Percentiles rank a stretch among this genome's conserved stretches.
Evolutionary conservation across 1,284 basidiomycete genomes (phyloP).

Genomic region (Pseudozyma pruni): DNA sequence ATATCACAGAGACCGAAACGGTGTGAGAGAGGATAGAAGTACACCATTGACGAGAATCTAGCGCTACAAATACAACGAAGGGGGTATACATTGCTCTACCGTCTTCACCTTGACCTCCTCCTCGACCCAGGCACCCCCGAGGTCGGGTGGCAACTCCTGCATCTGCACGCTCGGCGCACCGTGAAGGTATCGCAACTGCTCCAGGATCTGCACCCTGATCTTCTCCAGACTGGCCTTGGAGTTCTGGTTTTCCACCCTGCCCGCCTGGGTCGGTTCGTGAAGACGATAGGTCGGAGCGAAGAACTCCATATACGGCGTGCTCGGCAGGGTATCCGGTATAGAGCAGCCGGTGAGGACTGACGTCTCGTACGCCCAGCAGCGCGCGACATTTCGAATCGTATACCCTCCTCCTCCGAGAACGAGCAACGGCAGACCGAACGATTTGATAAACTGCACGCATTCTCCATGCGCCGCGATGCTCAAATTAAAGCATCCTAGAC

Average conservation of each 20-base stretch:
- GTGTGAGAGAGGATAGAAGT: not conserved
- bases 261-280: slow-evolving; percentile 87
- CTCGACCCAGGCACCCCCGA: slow-evolving; percentile 80
- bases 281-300: slow-evolving; percentile 92
- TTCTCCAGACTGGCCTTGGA: slow-evolving; percentile 78
- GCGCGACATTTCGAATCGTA: slow-evolving; percentile 86
- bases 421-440: slow-evolving; percentile 87
- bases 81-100: not conserved
- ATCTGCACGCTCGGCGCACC: slow-evolving; percentile 95
- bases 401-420: slow-evolving; percentile 96
- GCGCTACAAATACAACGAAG: slow-evolving; percentile 13
- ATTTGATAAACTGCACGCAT: slow-evolving; percentile 94
- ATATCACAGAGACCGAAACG: too few relatives aligned
- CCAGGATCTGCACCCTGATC: slow-evolving; percentile 85
- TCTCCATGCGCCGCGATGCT: slow-evolving; percentile 99
- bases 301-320: slow-evolving; percentile 90
- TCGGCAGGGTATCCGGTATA: slow-evolving; percentile 86
- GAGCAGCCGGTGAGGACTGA: slow-evolving; percentile 79
- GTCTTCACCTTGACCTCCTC: slow-evolving; percentile 72
- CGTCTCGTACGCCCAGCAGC: slow-evolving; percentile 99
- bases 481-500: slow-evolving; percentile 95
- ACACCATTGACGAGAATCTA: not conserved
- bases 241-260: slow-evolving; percentile 90
- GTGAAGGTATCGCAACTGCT: slow-evolving; percentile 89
- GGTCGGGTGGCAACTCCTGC: slow-evolving; percentile 93